Base-by-base conservation (phyloP, 1,284 basidiomycete genomes). In the Earliella scabrosa region DNA sequence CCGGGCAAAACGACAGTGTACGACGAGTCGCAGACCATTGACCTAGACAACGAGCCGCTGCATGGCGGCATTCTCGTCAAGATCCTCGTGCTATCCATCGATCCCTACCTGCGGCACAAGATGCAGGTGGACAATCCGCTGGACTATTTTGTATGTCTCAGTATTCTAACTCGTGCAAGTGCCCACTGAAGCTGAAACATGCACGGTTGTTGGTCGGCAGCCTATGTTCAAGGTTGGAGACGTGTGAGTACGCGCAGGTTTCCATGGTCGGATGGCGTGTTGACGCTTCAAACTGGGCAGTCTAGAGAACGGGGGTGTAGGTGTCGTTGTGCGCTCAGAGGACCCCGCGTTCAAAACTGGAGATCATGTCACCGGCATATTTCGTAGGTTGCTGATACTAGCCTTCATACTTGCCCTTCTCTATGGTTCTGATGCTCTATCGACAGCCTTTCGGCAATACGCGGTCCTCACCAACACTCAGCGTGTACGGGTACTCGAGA, bases 31-130 rank as follows among this genome's bases (percentile, higher is more conserved):
- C 61, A 76, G 45, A 74, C 68, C 2, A 81, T 87, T 59, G 83
- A 87, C 60, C 60, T 80, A 24, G 79, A 83, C 5, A 77, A 60
- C n/a, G 77, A 76, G 2, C 64, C 76, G 5, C 69, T 85, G 10
- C 69, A 83, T 50, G 85, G 83, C 18, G 82, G 82, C 13, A 1
- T 69, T 82, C 70, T 86, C 21, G 60, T 82, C 48, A 82, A 83
- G 68, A 71, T 74, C 1, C 70, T 83, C 16, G 73, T 74, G 0
- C 60, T 82, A 4, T 77, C 73, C 8, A 70, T 82, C 32, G 82
- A 83, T 59, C 82, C 82, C 0, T 83, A 81, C 67, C 64, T 81
- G 66, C 68, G 71, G 23, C 63, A 62, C 13, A 48, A 63, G 36
- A 74, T 82, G 80, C 65, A 71, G 2, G 61, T 54, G 7, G 56